phyloP scores from a whole-genome alignment of 2,329 filamentous ascomycete species.

The Trichoderma asperellum region DNA sequence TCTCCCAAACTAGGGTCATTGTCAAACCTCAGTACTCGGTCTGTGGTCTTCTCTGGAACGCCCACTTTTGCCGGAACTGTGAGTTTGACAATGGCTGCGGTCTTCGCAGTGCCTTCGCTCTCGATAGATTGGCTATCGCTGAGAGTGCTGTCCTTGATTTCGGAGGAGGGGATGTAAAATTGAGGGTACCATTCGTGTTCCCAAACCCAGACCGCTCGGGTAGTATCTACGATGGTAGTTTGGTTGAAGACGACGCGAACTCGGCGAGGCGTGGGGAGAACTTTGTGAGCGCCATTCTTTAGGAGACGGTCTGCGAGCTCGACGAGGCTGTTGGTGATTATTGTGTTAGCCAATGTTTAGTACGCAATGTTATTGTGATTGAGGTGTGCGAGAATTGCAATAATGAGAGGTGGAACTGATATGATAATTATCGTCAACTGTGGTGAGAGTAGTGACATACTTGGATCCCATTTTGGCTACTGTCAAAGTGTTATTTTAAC shows the following conservation, averaged over 20 bases:
- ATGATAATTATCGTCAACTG: background rate
- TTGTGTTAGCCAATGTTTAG: background rate
- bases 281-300: constrained; percentile 37
- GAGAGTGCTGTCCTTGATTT: constrained; percentile 38
- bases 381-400: background rate
- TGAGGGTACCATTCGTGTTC: constrained; percentile 55
- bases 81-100: constrained; percentile 40
- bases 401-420: background rate
- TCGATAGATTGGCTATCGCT: constrained; percentile 37
- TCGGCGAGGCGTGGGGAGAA: constrained; percentile 37
- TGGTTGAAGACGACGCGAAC: constrained; percentile 43
- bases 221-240: constrained; percentile 45
- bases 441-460: background rate
- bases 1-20: constrained; percentile 44
- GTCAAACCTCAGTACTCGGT: constrained; percentile 46
- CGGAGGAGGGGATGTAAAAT: constrained; percentile 45
- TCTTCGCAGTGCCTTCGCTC: constrained; percentile 33
- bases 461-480: constrained; percentile 1
- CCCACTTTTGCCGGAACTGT: constrained; percentile 37
- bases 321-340: constrained; percentile 33
- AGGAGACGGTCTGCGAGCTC: constrained; percentile 37
- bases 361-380: background rate
- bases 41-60: constrained; percentile 36
- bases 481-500: background rate
- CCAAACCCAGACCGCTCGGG: constrained; percentile 46